These are phyloP conservation scores for Talaromyces sp. DNA, from an alignment of 2,329 filamentous ascomycete species.

Conservation along the genomic window DNA sequence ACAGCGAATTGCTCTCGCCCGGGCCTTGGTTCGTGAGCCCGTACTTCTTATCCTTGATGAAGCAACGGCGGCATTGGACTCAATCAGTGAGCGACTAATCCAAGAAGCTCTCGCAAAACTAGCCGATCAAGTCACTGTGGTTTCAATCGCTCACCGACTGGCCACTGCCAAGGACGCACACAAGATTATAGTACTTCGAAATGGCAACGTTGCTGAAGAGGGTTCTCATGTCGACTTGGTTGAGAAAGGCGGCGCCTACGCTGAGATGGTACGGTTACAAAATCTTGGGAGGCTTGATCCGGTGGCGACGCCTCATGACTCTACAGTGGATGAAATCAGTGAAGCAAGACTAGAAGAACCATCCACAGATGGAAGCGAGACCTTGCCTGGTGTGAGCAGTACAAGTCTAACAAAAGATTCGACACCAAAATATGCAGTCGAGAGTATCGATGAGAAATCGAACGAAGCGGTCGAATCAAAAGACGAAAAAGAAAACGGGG, in stretches of 20 bases:
- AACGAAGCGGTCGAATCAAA: neutral
- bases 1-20: constrained; percentile 90
- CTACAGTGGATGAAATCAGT: neutral
- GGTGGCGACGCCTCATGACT: neutral
- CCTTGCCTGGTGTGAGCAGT: neutral
- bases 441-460: constrained; percentile 15
- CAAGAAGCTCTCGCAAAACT: constrained; percentile 87
- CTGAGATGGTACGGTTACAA: constrained; percentile 48
- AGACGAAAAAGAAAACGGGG: neutral
- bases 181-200: constrained; percentile 90
- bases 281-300: constrained; percentile 17
- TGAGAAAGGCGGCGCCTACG: constrained; percentile 65
- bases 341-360: neutral
- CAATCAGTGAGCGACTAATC: constrained; percentile 91
- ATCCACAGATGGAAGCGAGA: neutral
- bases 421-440: neutral
- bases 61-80: constrained; percentile 89
- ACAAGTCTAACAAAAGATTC: neutral
- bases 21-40: constrained; percentile 84
- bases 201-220: constrained; percentile 82
- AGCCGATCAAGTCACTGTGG: constrained; percentile 80
- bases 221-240: constrained; percentile 80
- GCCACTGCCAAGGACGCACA: constrained; percentile 91
- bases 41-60: constrained; percentile 92
- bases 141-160: constrained; percentile 90